Evolutionary conservation across 768 basidiomycete species (phyloP), one percentile per base, ranked within the genome.

Genomic region (Leccinellum albellum): DNA sequence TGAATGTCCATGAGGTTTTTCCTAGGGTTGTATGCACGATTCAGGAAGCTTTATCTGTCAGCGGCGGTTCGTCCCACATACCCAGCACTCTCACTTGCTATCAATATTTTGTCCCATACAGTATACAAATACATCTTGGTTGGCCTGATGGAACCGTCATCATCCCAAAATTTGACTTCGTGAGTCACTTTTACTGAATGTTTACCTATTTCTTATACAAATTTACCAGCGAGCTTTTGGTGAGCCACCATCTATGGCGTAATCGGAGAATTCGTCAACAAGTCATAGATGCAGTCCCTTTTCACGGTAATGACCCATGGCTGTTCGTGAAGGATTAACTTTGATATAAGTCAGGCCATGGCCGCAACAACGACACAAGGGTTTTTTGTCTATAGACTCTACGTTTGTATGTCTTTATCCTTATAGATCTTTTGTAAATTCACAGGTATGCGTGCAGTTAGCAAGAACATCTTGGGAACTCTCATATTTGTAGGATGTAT

Each of bases 381-480:
- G 3, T 51, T 56, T 29, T 56, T 56, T 10, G 33, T 47, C 10
- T 29, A 56, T 3, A 42, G 55, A n/a, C 51, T 51, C 42, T 47
- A 45, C 9, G 8, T 37, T 20, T 51, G 55, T 56, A 33, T 5
- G 55, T 37, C 14, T 46, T n/a, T 7, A 13, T 21, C 3, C 17
- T 28, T 10, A 1, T n/a, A 9, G 17, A 4, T 3, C 20, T 23
- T 35, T 6, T 32, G 32, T 3, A 12, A 5, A 15, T 23, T 9
- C 9, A 40, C 13, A 52, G 7, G 47, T 7, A 29, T 3, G 1
- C 7, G 7, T 51, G 2, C 51, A 57, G 56, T 57, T 24, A 40
- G 45, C 24, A 32, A 35, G 23, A 56, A 35, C n/a, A 28, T 52
- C 28, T 7, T 26, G 6, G 56, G 1, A 40, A 26, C 24, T 8